Evolutionary conservation across 2,329 filamentous ascomycete genomes (phyloP), one percentile per base, ranked within the genome.

Genomic region (Thyridium curvatum): DNA sequence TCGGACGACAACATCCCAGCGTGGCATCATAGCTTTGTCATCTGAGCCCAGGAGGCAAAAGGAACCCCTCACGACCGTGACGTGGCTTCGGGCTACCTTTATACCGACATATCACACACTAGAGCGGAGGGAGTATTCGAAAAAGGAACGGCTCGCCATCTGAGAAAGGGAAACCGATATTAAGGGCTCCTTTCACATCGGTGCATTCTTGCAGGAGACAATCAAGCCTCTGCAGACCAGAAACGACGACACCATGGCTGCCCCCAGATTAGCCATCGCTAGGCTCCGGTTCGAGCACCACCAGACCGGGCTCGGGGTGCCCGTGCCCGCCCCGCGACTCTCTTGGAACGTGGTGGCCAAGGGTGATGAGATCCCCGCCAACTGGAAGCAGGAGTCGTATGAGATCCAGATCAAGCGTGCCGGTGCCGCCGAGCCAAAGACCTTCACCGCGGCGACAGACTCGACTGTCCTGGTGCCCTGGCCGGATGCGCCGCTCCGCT

Each of bases 401-500:
- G 43, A 50, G 15, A 7, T 52, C 1, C 40, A 45, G 17, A 34
- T 51, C 14, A 29, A 21, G 16, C 39, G 35, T 15, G 6, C 30
- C 32, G 13, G 17, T 7, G 3, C n/a, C 13, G 14, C n/a, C 32
- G 17, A 3, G 16, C 14, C 9, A 33, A 44, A 18, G 17, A 7
- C n/a, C n/a, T 30, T 3, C 42, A 43, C 43, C 30, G 31, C 1
- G 41, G 45, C 14, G 7, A 35, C 12, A 39, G 38, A 26, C 35
- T 36, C 30, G 33, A 35, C 2, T 63, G 47, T 59, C 12, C 50
- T 63, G 4, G 58, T 62, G 8, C 55, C 58, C 5, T 65, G 61
- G 62, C 61, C 60, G 9, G 40, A 46, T 18, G 30, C 35, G 14
- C 41, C 45, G 7, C 35, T 49, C 4, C 14, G 12, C 8, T 41